Base-by-base conservation (phyloP, 2,329 filamentous ascomycete species). In the Alternaria postmessia region DNA sequence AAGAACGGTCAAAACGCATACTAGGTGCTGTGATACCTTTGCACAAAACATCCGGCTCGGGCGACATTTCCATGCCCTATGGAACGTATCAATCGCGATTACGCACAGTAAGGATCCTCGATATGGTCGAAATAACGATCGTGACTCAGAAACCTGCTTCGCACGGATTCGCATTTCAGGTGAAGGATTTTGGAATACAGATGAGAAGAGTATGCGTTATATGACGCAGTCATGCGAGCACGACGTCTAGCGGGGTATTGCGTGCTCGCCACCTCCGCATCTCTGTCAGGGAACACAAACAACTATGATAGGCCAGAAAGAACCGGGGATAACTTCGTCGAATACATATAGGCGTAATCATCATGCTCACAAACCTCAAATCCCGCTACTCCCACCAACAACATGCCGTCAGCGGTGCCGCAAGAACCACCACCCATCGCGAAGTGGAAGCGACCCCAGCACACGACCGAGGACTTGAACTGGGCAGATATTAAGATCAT, bases 401-500 rank as follows among this genome's bases (percentile, higher is more conserved):
- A 60, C 16, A 74, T 73, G 72, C 70, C 68, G 34, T 70, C 70
- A 24, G 63, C 66, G 44, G 57, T 65, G 43, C 52, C 57, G 18
- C 46, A 52, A 43, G 63, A 69, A 20, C 61, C 65, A 9, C 56
- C 62, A 24, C 38, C 61, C 2, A 62, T 74, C 18, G 68, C 67
- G n/a, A 71, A 62, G 56, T 75, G 72, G 72, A 59, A 69, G 41
- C 65, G 71, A 34, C 72, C 71, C 22, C 48, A 26, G 8, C 71
- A 73, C 48, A 75, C 71, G 5, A 63, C 52, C 1, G 62, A 73
- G 22, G 48, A 66, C 12, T 61, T 75, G 7, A 63, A 73, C 11
- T 75, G 71, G 63, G 70, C 69, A 18, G 72, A 75, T 9, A 71
- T 78, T 58, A 70, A 72, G 48, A 61, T 71, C 44, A 70, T 76